A percentile compares a stretch with the other conserved stretches of the same genome.
Conservation (phyloP, 2,329 filamentous ascomycete genomes). For the Sporothrix schenckii region DNA sequence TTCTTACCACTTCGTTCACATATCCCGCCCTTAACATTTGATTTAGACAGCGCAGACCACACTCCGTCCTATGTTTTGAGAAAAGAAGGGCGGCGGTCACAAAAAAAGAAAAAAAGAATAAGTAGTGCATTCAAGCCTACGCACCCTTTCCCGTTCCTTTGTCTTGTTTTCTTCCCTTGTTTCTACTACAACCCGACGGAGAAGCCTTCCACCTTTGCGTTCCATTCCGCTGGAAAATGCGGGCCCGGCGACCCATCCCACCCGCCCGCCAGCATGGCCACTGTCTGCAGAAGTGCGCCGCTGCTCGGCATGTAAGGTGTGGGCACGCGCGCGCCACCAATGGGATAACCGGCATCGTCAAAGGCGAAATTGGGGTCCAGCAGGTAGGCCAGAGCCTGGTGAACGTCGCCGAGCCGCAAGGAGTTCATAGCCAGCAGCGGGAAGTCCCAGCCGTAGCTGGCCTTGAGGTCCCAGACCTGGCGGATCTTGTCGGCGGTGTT, state of each 20-base stretch:
- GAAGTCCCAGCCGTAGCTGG: conserved; percentile 52
- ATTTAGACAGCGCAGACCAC: conserved; percentile 28
- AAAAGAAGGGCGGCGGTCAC: conserved; percentile 24
- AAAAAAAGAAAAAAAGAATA: neutral
- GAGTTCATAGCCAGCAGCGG: conserved; percentile 52
- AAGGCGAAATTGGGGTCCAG: conserved; percentile 56
- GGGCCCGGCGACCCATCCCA: conserved; percentile 55
- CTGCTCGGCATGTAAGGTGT: conserved; percentile 62
- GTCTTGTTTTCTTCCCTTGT: neutral
- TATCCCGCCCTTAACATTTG: neutral
- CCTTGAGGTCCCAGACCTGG: conserved; percentile 46
- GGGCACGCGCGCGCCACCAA: conserved; percentile 56
- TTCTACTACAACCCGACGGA: conserved; percentile 41
- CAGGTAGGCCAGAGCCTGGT: conserved; percentile 48
- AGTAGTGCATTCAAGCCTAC: neutral
- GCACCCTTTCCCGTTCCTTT: neutral
- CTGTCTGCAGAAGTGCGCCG: conserved; percentile 53
- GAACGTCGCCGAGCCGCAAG: conserved; percentile 46
- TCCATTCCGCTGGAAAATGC: conserved; percentile 54
- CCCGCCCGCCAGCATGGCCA: conserved; percentile 61
- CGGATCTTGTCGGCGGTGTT: conserved; percentile 48
- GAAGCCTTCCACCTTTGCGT: conserved; percentile 55
- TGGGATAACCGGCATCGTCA: conserved; percentile 59
- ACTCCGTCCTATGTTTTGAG: conserved; percentile 20
- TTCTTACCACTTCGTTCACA: neutral